A percentile compares a stretch with the other conserved stretches of the same genome.
Conservation (phyloP, 208 protist genomes). For the Herpetomonas tarakana region DNA sequence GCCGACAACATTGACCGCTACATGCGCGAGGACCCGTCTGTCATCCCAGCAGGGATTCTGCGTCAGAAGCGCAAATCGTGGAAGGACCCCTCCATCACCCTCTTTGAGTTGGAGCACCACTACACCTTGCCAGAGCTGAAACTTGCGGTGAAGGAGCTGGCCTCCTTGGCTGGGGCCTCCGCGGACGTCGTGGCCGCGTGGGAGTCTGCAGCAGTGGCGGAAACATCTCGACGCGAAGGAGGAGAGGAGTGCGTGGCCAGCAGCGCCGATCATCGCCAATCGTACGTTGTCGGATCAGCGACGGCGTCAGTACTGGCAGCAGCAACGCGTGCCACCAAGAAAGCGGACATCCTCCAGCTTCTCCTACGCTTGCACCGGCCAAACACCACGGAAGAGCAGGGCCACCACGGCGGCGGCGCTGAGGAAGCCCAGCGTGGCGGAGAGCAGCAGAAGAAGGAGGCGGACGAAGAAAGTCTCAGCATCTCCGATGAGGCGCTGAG, state of each 20-base stretch:
- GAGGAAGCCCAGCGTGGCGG: too few relatives aligned
- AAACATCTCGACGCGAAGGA: conserved; percentile 1
- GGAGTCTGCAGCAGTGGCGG: background rate
- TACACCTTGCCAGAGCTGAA: conserved; percentile 67
- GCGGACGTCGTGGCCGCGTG: background rate
- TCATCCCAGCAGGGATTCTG: conserved; percentile 58
- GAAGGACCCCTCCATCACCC: conserved; percentile 49
- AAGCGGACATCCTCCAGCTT: conserved; percentile 5
- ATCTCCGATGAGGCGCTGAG: too few relatives aligned
- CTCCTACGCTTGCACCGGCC: conserved; percentile 7
- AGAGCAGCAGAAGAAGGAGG: too few relatives aligned
- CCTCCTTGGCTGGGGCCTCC: background rate
- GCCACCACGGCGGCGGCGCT: too few relatives aligned
- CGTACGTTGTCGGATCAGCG: background rate
- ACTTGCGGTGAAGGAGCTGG: conserved; percentile 35
- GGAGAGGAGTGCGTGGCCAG: background rate
- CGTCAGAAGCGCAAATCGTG: conserved; percentile 40
- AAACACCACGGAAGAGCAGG: background rate
- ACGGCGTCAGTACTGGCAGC: background rate
- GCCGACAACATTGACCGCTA: conserved; percentile 71
- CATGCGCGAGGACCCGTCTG: conserved; percentile 54
- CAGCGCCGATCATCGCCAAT: background rate
- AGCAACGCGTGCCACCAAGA: conserved; percentile 4
- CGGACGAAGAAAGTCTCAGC: too few relatives aligned
- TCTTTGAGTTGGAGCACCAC: conserved; percentile 78